phyloP scores from a whole-genome alignment of 73 alveolate species.

The Durusdinium trenchii region DNA sequence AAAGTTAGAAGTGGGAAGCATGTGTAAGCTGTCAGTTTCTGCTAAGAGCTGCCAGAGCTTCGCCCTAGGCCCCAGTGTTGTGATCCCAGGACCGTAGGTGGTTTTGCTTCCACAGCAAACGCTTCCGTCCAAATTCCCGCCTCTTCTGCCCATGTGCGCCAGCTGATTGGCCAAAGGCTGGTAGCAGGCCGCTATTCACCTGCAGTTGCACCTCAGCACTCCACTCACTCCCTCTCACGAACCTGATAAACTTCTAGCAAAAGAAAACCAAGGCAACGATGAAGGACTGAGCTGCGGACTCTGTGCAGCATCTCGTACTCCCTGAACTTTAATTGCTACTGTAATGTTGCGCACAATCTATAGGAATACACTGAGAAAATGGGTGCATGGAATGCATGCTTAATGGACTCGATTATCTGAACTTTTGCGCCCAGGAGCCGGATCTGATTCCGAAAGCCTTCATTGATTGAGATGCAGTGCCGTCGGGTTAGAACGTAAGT shows the following conservation, averaged over 20 bases:
- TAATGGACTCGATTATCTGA: too few relatives aligned
- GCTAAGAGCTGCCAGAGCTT: too few relatives aligned
- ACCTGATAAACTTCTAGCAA: neutral
- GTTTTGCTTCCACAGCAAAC: too few relatives aligned
- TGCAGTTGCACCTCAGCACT: conserved; percentile 70
- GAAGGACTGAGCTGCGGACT: neutral
- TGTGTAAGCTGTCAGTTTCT: neutral
- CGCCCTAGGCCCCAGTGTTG: too few relatives aligned
- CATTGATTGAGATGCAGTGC: conserved; percentile 94
- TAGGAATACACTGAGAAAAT: too few relatives aligned
- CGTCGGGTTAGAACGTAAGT: conserved; percentile 95
- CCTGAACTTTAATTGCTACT: neutral
- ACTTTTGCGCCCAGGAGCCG: too few relatives aligned
- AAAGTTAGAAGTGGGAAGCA: neutral
- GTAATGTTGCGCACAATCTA: too few relatives aligned
- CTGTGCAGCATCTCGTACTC: conserved; percentile 95
- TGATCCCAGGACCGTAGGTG: too few relatives aligned
- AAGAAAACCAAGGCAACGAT: neutral
- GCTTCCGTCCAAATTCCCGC: too few relatives aligned
- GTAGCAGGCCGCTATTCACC: conserved; percentile 85
- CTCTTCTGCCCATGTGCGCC: conserved; percentile 94
- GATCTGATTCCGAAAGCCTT: conserved; percentile 95
- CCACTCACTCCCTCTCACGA: neutral
- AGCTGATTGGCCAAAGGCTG: conserved; percentile 45
- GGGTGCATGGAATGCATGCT: too few relatives aligned